Conservation (phyloP, 2,329 filamentous ascomycete genomes). For the Diaporthe sp. region DNA sequence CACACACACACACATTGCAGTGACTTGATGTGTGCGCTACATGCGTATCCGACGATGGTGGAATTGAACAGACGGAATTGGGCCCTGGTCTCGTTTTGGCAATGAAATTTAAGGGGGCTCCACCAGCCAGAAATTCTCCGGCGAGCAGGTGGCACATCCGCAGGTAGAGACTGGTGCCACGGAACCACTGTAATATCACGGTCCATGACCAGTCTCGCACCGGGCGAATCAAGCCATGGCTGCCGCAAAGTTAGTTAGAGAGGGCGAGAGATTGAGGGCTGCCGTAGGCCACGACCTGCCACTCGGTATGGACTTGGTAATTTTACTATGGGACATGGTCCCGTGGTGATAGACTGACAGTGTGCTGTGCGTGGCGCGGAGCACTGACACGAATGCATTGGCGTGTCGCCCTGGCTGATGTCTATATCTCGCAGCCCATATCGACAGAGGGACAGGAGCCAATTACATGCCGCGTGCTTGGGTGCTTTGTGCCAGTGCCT, state of each 20-base stretch:
- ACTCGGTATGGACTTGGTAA: constrained; percentile 3
- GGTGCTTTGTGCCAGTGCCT: background rate
- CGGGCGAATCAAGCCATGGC: constrained; percentile 21
- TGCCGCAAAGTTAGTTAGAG: constrained; percentile 13
- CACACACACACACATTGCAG: too few relatives aligned
- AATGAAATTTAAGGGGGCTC: constrained; percentile 32
- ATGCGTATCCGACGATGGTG: background rate
- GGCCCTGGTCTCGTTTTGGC: constrained; percentile 28
- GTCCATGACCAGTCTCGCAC: background rate
- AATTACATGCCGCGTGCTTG: background rate
- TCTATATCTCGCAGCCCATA: constrained; percentile 1
- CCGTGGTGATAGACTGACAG: background rate
- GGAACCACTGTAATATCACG: constrained; percentile 11
- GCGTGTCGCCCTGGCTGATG: constrained; percentile 26
- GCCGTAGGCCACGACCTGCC: background rate
- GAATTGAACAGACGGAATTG: background rate
- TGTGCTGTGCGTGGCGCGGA: constrained; percentile 7
- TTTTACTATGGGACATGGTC: background rate
- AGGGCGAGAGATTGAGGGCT: background rate
- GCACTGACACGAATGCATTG: constrained; percentile 20
- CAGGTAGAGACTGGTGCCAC: constrained; percentile 1
- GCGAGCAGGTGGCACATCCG: constrained; percentile 1
- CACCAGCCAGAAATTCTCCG: constrained; percentile 31
- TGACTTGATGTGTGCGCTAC: background rate
- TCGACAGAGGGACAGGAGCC: background rate